These are phyloP conservation scores for Hemerocallis citrina DNA, from an alignment of 106 monocot genomes.

Conservation along the genomic window DNA sequence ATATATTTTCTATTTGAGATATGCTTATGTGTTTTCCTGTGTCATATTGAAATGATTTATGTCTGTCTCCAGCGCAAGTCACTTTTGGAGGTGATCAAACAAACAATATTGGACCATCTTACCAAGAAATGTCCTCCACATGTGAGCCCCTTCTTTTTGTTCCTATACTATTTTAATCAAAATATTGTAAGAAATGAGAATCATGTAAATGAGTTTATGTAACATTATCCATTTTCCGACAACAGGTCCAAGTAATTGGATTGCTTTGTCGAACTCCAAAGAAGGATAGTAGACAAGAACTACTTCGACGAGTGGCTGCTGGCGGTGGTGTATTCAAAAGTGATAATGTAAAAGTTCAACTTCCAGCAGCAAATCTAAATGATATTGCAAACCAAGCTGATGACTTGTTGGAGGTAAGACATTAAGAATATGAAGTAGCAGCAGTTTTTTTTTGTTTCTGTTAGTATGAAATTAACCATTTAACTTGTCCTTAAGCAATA, in stretches of 20 bases:
- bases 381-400: slow-evolving; percentile 96
- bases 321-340: slow-evolving; percentile 92
- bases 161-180: background rate
- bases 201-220: background rate
- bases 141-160: slow-evolving; percentile 37
- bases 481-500: background rate
- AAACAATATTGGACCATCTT: slow-evolving; percentile 88
- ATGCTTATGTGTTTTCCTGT: background rate
- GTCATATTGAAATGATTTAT: slow-evolving; percentile 7
- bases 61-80: slow-evolving; percentile 61
- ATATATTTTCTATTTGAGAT: background rate
- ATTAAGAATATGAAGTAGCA: background rate
- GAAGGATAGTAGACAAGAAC: slow-evolving; percentile 86
- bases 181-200: too few species aligned
- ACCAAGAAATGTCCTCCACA: slow-evolving; percentile 92
- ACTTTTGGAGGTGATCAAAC: slow-evolving; percentile 88
- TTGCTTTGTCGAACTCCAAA: slow-evolving; percentile 83
- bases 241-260: slow-evolving; percentile 94
- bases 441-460: background rate
- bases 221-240: background rate
- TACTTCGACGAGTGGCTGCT: slow-evolving; percentile 85
- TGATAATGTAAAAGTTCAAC: slow-evolving; percentile 73
- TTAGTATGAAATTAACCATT: background rate
- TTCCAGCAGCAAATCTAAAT: slow-evolving; percentile 88
- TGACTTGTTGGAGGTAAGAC: slow-evolving; percentile 82